Conservation (phyloP, 306 rosid species). For the Psophocarpus tetragonolobus region DNA sequence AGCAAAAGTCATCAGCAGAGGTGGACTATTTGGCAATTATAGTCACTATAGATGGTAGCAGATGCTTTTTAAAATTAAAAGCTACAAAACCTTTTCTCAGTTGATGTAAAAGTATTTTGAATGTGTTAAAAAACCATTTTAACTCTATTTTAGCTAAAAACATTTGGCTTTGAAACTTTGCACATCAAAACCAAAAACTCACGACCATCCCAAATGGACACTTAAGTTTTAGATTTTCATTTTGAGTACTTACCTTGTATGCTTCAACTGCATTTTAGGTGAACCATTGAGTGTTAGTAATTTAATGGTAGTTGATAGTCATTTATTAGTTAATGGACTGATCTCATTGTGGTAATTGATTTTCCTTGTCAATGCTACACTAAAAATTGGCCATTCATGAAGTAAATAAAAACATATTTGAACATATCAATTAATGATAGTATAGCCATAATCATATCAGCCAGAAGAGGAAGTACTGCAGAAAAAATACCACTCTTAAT, state of each 20-base stretch:
- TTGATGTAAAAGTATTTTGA: background rate
- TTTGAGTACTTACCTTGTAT: background rate
- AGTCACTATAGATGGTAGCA: background rate
- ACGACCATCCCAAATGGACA: background rate
- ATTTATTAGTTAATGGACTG: background rate
- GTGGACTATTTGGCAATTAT: background rate
- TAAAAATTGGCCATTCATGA: background rate
- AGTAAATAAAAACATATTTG: slow-evolving; percentile 18
- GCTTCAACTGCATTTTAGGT: background rate
- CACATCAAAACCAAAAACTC: background rate
- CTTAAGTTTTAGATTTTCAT: background rate
- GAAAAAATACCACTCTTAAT: slow-evolving; percentile 79
- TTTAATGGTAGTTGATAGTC: background rate
- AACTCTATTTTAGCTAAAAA: background rate
- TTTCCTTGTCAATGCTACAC: slow-evolving; percentile 2
- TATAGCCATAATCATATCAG: background rate
- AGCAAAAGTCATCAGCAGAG: background rate
- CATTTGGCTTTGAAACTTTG: background rate
- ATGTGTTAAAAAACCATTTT: background rate
- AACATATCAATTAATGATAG: background rate
- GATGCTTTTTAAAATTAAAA: background rate
- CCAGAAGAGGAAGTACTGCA: background rate
- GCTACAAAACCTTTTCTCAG: background rate
- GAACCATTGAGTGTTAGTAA: background rate
- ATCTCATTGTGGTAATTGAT: background rate